phyloP scores from a whole-genome alignment of 2,329 filamentous ascomycete genomes.

The Teratosphaeria viscida region DNA sequence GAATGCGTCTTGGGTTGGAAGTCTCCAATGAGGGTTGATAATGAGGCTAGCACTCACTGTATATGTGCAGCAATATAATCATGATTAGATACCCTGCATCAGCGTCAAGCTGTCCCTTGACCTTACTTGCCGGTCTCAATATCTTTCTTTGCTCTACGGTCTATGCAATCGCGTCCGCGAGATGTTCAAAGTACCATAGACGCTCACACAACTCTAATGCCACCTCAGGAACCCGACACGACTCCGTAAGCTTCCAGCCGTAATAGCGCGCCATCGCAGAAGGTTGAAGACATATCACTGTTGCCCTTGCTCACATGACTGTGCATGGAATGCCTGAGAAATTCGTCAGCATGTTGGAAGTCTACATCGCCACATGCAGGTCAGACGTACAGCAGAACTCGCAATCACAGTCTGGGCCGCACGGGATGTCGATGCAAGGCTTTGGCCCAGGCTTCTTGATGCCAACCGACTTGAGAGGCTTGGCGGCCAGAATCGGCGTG shows the following conservation, averaged over 20 bases:
- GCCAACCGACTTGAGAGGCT: conserved; percentile 7
- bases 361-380: conserved; percentile 7
- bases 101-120: background rate
- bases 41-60: background rate
- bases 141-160: background rate
- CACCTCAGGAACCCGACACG: background rate
- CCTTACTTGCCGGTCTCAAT: background rate
- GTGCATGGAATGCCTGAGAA: conserved; percentile 7
- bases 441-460: conserved; percentile 9
- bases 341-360: conserved; percentile 9
- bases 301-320: conserved; percentile 2
- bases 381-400: background rate
- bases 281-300: too few species aligned
- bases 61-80: background rate
- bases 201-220: background rate
- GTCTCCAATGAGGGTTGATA: background rate
- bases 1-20: background rate
- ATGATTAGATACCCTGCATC: background rate
- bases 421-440: conserved; percentile 18
- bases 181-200: background rate
- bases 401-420: conserved; percentile 12
- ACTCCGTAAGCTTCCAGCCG: background rate
- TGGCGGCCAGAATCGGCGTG: conserved; percentile 4
- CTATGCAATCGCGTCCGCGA: background rate
- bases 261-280: background rate